Conservation (phyloP, 495 filamentous ascomycete species). For the Pyrenopolyporus hunteri region DNA sequence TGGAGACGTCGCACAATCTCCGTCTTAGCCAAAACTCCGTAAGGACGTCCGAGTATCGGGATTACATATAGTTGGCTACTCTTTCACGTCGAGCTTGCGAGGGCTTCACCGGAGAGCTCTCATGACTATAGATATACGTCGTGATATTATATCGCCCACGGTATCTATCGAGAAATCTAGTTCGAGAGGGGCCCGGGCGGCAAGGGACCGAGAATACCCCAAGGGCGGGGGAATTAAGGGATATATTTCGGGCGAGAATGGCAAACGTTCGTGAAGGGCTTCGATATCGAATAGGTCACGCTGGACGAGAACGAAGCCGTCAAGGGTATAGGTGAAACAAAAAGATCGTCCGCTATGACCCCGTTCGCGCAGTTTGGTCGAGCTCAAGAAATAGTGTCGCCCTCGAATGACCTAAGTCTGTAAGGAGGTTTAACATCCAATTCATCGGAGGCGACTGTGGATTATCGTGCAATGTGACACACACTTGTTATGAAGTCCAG, state of each 20-base stretch:
- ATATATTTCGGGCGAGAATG: slow-evolving; percentile 1
- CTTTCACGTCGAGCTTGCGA: slow-evolving; percentile 7
- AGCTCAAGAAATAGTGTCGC: slow-evolving; percentile 11
- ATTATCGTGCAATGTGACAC: slow-evolving; percentile 29
- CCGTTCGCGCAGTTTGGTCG: background rate
- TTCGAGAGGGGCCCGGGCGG: background rate
- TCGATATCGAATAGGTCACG: background rate
- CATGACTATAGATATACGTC: slow-evolving; percentile 20
- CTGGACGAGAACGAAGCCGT: background rate
- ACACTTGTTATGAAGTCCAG: slow-evolving; percentile 15
- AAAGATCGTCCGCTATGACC: slow-evolving; percentile 7
- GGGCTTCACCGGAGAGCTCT: slow-evolving; percentile 17
- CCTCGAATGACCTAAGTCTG: slow-evolving; percentile 12
- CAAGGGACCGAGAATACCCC: background rate
- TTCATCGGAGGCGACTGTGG: slow-evolving; percentile 11
- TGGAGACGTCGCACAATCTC: too few species aligned
- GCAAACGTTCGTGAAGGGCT: background rate
- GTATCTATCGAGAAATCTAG: slow-evolving; percentile 4
- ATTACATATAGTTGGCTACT: slow-evolving; percentile 19
- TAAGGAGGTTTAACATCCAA: slow-evolving; percentile 18
- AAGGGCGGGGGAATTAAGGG: slow-evolving; percentile 3
- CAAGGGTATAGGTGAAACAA: background rate
- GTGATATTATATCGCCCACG: background rate
- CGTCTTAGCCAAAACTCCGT: too few species aligned
- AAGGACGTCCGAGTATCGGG: slow-evolving; percentile 7